Conservation (phyloP, 2,329 filamentous ascomycete species). For the Ophiostoma perfectum region DNA sequence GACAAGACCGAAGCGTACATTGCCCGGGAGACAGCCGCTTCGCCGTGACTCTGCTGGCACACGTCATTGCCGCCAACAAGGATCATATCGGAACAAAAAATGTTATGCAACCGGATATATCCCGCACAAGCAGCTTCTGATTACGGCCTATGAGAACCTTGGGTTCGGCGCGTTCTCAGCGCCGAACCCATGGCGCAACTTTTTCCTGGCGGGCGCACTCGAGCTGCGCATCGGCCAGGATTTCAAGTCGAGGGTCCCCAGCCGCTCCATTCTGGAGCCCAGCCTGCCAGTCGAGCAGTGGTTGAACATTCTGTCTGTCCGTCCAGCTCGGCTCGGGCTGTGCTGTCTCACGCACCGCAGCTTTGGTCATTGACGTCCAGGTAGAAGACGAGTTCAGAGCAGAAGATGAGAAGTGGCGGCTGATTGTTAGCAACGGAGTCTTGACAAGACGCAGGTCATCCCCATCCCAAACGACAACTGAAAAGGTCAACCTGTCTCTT, state of each 20-base stretch:
- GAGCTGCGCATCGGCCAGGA: constrained; percentile 19
- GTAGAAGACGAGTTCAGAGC: not conserved
- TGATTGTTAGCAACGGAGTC: constrained; percentile 5
- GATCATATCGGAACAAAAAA: not conserved
- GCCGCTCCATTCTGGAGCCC: not conserved
- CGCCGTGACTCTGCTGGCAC: constrained; percentile 18
- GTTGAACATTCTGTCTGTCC: not conserved
- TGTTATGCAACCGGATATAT: not conserved
- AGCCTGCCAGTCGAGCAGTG: not conserved
- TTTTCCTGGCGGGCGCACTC: constrained; percentile 18
- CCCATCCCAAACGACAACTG: not conserved
- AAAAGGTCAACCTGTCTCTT: not conserved
- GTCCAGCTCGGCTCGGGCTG: not conserved
- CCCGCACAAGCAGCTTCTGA: constrained; percentile 17
- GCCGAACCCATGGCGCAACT: constrained; percentile 21
- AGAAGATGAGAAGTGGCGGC: not conserved
- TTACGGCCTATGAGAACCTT: constrained; percentile 18
- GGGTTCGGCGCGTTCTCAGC: constrained; percentile 17
- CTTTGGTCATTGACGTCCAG: not conserved
- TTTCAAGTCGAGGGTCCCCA: constrained; percentile 11
- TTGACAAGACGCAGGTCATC: not conserved
- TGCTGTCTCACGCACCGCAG: not conserved
- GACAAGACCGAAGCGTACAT: constrained; percentile 15
- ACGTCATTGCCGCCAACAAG: constrained; percentile 12
- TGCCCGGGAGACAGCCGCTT: constrained; percentile 18